phyloP scores from a whole-genome alignment of 176 grass and related monocot species.

The Neostapfia colusana region DNA sequence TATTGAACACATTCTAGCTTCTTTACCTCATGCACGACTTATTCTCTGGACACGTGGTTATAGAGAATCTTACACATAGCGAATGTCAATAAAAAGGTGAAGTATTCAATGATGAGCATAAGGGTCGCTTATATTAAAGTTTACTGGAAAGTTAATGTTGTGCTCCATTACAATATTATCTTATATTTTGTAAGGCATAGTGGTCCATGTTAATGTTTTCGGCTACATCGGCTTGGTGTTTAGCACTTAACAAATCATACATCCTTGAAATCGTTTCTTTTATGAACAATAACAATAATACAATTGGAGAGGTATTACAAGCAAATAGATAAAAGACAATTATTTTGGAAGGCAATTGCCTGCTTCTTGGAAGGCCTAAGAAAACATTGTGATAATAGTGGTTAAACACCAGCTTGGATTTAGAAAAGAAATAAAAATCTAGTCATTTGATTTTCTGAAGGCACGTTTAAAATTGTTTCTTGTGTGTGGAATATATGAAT shows the following conservation, averaged over 20 bases:
- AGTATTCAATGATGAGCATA: not conserved
- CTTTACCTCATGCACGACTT: not conserved
- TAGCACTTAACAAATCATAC: not conserved
- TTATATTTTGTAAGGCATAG: not conserved
- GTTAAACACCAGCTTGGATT: not conserved
- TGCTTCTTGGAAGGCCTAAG: not conserved
- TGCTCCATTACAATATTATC: not conserved
- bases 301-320: not conserved
- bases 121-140: not conserved
- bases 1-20: not conserved
- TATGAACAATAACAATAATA: too few relatives aligned
- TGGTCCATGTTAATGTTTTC: not conserved
- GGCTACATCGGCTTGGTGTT: not conserved
- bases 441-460: not conserved
- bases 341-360: too few relatives aligned
- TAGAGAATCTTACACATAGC: not conserved
- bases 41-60: not conserved
- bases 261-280: not conserved
- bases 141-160: not conserved
- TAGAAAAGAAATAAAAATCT: not conserved
- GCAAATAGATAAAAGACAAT: not conserved
- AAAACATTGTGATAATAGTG: not conserved
- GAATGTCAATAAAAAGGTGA: not conserved
- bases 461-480: not conserved
- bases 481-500: not conserved